Evolutionary conservation across 352 stramenopile genomes (phyloP).

Genomic region (Discostella stelligera): DNA sequence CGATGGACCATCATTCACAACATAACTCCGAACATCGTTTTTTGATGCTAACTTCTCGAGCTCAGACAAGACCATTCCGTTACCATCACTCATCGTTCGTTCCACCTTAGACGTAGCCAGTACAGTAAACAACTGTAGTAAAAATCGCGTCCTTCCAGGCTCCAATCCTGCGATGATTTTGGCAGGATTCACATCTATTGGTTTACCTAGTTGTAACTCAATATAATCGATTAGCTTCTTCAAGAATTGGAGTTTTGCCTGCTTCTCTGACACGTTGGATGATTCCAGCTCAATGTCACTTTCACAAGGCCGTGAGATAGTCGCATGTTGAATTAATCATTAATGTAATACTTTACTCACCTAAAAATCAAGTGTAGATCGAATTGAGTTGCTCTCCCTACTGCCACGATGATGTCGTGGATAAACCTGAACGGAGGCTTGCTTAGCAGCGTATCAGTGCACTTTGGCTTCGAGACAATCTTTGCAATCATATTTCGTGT

Average conservation of each 20-base stretch:
- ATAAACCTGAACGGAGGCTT: constrained; percentile 95
- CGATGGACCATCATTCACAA: not conserved
- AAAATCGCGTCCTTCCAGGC: constrained; percentile 90
- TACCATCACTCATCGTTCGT: not conserved
- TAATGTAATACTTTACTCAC: constrained; percentile 23
- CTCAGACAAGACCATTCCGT: no score
- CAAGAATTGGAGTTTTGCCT: constrained; percentile 90
- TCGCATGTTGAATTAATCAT: not conserved
- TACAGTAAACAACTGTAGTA: constrained; percentile 89
- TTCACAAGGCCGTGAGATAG: not conserved
- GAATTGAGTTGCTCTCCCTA: constrained; percentile 88
- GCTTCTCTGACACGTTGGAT: constrained; percentile 90
- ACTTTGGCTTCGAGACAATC: constrained; percentile 91
- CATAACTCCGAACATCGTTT: not conserved
- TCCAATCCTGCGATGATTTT: constrained; percentile 93
- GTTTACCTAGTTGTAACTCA: constrained; percentile 84
- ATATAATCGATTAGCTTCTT: constrained; percentile 82
- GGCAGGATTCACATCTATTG: constrained; percentile 86
- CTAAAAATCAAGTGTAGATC: constrained; percentile 84
- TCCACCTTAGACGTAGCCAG: constrained; percentile 60
- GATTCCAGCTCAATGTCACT: constrained; percentile 86
- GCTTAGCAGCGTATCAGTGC: constrained; percentile 91
- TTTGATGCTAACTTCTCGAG: no score
- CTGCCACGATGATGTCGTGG: constrained; percentile 87
- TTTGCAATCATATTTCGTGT: constrained; percentile 83